Conservation (phyloP, 1,284 basidiomycete species). For the Coniferiporia sulphurascens region DNA sequence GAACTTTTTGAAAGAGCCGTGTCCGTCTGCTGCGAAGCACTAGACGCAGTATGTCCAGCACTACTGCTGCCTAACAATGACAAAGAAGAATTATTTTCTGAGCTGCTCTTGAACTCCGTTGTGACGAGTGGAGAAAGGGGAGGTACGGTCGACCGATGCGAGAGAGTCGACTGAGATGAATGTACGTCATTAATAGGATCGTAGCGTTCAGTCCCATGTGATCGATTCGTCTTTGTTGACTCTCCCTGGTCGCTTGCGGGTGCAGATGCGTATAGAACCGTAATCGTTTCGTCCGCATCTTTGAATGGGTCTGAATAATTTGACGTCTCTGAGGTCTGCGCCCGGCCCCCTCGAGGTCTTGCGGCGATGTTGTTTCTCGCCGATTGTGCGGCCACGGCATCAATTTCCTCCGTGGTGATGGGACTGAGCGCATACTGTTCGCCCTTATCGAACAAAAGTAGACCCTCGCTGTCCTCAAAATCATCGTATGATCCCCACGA, state of each 20-base stretch:
- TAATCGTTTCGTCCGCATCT: slow-evolving; percentile 39
- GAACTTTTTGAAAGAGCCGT: neutral
- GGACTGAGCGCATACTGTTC: slow-evolving; percentile 19
- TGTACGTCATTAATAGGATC: slow-evolving; percentile 24
- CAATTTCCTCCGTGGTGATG: slow-evolving; percentile 40
- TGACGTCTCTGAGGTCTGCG: slow-evolving; percentile 35
- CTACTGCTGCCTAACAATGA: slow-evolving; percentile 1
- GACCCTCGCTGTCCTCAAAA: slow-evolving; percentile 14
- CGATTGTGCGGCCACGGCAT: slow-evolving; percentile 20
- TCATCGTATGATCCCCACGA: slow-evolving; percentile 28
- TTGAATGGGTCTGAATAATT: slow-evolving; percentile 52
- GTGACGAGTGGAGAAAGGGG: slow-evolving; percentile 1
- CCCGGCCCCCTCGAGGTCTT: slow-evolving; percentile 32
- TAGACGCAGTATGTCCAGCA: neutral
- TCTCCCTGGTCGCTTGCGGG: slow-evolving; percentile 12
- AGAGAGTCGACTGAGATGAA: slow-evolving; percentile 27
- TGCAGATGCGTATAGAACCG: slow-evolving; percentile 26
- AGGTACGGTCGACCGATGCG: neutral
- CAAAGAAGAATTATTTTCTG: neutral
- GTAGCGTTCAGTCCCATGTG: neutral
- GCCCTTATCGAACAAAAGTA: slow-evolving; percentile 21
- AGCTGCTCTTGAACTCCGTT: slow-evolving; percentile 5
- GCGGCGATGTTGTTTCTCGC: slow-evolving; percentile 16
- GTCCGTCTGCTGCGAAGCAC: slow-evolving; percentile 10
- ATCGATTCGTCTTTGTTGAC: neutral